Evolutionary conservation across 495 filamentous ascomycete species (phyloP).

Genomic region (Podospora australis): DNA sequence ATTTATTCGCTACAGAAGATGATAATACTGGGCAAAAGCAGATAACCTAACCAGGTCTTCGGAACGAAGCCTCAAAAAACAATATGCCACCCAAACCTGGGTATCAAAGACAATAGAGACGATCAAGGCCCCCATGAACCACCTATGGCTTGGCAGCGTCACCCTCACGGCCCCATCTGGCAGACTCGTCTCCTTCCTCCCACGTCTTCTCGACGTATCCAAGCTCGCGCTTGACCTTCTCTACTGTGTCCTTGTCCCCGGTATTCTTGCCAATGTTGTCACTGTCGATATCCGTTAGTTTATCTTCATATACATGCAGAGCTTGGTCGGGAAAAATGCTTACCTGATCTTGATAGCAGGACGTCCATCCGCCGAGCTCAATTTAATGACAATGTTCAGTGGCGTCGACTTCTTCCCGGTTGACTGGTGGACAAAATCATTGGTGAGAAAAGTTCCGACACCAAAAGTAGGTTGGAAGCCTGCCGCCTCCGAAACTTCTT

Average conservation of each 20-base stretch:
- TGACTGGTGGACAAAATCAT: constrained; percentile 68
- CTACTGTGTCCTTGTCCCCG: constrained; percentile 70
- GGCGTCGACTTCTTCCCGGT: constrained; percentile 80
- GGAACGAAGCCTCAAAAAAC: no score
- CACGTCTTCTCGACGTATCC: constrained; percentile 82
- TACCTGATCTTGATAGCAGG: constrained; percentile 82
- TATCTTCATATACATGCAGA: background rate
- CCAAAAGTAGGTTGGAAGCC: constrained; percentile 84
- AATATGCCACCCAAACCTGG: no score
- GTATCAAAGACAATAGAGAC: no score
- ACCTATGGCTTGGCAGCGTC: constrained; percentile 15
- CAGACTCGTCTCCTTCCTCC: constrained; percentile 75
- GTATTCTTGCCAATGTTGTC: constrained; percentile 97
- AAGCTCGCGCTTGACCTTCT: constrained; percentile 73
- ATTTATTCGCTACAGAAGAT: no score
- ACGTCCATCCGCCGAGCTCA: constrained; percentile 74
- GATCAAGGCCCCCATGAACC: no score
- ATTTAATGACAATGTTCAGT: constrained; percentile 96
- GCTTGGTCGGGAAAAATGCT: background rate
- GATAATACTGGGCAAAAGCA: background rate
- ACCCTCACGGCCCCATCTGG: constrained; percentile 59
- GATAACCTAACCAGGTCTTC: no score
- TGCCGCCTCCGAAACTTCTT: constrained; percentile 66
- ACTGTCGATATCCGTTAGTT: constrained; percentile 28
- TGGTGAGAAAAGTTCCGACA: constrained; percentile 91